Evolutionary conservation across 2,329 filamentous ascomycete genomes (phyloP).

Genomic region (Colletotrichum theobromicola): DNA sequence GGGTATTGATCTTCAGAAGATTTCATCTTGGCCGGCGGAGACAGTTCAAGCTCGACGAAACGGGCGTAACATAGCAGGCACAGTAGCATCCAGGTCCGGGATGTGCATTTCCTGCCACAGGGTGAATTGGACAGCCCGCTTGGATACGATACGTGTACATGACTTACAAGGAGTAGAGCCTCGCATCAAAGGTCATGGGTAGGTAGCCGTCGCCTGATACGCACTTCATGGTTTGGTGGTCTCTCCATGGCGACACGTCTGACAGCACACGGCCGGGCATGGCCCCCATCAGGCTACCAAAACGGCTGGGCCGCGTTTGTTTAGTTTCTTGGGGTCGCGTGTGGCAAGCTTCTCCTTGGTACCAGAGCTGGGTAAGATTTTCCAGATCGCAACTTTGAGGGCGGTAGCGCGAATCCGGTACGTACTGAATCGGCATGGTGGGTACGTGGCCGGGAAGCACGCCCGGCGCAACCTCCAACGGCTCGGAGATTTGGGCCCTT

Average conservation of each 20-base stretch:
- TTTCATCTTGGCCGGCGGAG: background rate
- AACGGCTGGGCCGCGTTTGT: background rate
- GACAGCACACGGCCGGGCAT: background rate
- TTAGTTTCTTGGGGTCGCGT: background rate
- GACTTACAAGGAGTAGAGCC: too few species aligned
- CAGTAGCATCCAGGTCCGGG: background rate
- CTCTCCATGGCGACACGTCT: background rate
- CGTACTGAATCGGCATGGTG: background rate
- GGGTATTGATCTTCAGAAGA: background rate
- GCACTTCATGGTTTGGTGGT: background rate
- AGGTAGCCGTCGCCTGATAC: background rate
- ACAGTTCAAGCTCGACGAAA: background rate
- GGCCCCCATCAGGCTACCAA: background rate
- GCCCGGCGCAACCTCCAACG: background rate
- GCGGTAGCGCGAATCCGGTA: background rate
- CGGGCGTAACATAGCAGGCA: background rate
- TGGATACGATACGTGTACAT: background rate
- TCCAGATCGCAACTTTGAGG: background rate
- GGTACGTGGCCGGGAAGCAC: background rate
- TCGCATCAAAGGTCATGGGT: background rate
- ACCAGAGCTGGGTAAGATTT: constrained; percentile 9
- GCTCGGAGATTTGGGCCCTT: background rate
- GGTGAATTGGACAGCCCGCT: background rate
- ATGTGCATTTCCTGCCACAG: background rate
- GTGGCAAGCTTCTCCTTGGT: background rate